Base-by-base conservation (phyloP, 164 flowering plant species). In the Cinnamomum chago region DNA sequence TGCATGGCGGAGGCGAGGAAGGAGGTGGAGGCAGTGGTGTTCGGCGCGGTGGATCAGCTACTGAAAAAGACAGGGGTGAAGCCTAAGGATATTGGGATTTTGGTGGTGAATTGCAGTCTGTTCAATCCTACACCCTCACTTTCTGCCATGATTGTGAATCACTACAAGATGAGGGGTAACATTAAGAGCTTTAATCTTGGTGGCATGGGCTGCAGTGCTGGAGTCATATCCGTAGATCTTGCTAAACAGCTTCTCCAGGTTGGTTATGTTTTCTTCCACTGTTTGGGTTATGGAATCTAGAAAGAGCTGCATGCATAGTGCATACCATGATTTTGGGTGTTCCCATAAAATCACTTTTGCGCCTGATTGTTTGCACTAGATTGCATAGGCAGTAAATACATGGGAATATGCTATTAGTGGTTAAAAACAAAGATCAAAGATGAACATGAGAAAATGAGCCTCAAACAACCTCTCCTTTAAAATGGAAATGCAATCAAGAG, bases 171-270 rank as follows among this genome's bases (percentile, higher is more conserved):
- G 88, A 83, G 86, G 76, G 72, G 62, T 18, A 86, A 90, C 55
- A 68, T 90, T 0, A 90, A 87, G 71, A 87, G 83, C 84, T 92
- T 72, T 47, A 90, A 79, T 55, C 71, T 92, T 25, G 86, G 89
- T 1, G 97, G 97, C 4, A 90, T 90, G 97, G 97, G 97, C 13
- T 92, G 97, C 79, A 87, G 95, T 68, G 93, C 93, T 0, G 82
- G 92, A 9, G 81, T 81, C 3, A 23, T 89, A 0, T 86, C 79
- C 24, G 72, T 92, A 11, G 85, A 86, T n/a, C n/a, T 89, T 60
- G 95, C 92, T 30, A 73, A 74, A 30, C 76, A 77, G 67, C 82
- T 92, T 6, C 78, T 90, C 2, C 79, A 76, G 62, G 62, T 58
- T 58, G 18, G 62, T 58, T 1, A 6, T 17, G 14, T 58, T 58